Conservation (phyloP, 2,329 filamentous ascomycete genomes). For the Aspergillus jensenii region DNA sequence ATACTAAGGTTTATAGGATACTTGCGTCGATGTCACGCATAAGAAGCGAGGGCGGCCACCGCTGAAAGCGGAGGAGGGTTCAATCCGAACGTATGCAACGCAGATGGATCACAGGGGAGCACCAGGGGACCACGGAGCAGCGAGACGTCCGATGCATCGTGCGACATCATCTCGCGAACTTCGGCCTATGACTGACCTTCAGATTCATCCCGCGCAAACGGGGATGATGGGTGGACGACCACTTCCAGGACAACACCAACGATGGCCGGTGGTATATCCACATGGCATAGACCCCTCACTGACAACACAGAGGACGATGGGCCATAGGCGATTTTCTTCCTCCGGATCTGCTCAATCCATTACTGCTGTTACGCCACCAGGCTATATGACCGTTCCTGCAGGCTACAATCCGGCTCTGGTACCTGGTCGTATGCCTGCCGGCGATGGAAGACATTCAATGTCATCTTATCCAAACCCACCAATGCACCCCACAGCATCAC, state of each 20-base stretch:
- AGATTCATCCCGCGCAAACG: slow-evolving; percentile 23
- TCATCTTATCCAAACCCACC: slow-evolving; percentile 27
- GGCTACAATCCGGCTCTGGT: slow-evolving; percentile 29
- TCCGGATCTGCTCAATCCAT: slow-evolving; percentile 29
- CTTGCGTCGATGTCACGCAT: slow-evolving; percentile 48
- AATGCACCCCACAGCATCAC: slow-evolving; percentile 31
- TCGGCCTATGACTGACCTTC: slow-evolving; percentile 39
- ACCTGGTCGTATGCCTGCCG: slow-evolving; percentile 18
- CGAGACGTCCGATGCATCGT: slow-evolving; percentile 31
- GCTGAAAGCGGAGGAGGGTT: slow-evolving; percentile 43
- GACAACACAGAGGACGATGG: slow-evolving; percentile 23
- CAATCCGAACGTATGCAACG: slow-evolving; percentile 31
- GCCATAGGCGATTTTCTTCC: slow-evolving; percentile 34
- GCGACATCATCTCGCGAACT: slow-evolving; percentile 39
- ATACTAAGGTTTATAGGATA: slow-evolving; percentile 27
- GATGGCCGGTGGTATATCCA: slow-evolving; percentile 35
- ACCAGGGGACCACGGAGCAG: slow-evolving; percentile 26
- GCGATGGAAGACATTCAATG: slow-evolving; percentile 24
- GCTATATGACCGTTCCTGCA: slow-evolving; percentile 26
- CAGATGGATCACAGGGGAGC: slow-evolving; percentile 27
- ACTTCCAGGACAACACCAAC: slow-evolving; percentile 26
- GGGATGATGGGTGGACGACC: slow-evolving; percentile 21
- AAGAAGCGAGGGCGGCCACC: slow-evolving; percentile 48
- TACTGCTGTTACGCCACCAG: slow-evolving; percentile 24
- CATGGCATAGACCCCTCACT: slow-evolving; percentile 28